Base-by-base conservation (phyloP, 805 yeast species). In the Candida qinlingensis region DNA sequence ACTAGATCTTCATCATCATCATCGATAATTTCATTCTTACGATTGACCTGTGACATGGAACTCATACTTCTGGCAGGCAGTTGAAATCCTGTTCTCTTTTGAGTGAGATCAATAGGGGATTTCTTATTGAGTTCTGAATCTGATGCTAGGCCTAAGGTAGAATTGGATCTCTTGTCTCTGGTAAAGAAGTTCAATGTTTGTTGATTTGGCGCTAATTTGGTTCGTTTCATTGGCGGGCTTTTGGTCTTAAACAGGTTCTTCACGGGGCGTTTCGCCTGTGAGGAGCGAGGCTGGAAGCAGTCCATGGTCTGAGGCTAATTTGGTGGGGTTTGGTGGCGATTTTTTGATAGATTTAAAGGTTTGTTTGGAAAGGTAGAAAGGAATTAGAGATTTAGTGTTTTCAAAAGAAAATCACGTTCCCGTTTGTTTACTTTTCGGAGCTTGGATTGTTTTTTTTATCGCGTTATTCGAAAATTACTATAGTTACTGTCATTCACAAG, bases 161-260 rank as follows among this genome's bases (percentile, higher is more conserved):
- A 36, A 8, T 5, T 39, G 34, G 46, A 31, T 25, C 44, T 37
- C 25, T 38, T 38, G 12, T 34, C 37, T 28, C 27, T 26, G 34
- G 44, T 19, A 28, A 49, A 46, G 28, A 49, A 43, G 29, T 46
- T 42, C 11, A 52, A 31, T 4, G 53, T 49, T 25, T 41, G n/a
- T 30, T 52, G 55, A 19, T 37, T 41, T 6, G 44, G n/a, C 8
- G 33, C 45, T 2, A 35, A 4, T 28, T 47, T 47, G 6, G 47
- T 39, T 13, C 44, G 31, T 12, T 47, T 47, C 13, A 40, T 11
- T 12, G 42, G 39, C 4, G 50, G 47, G 9, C 46, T 31, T 34
- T 43, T 44, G 38, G 36, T 19, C 26, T 47, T 43, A 47, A 47
- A 47, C 6, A 25, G 38, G 13, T 39, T 47, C 30, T 47, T 39